A percentile compares a stretch with the other conserved stretches of the same genome.
Conservation (phyloP, 164 flowering plant species). For the Sedum album region DNA sequence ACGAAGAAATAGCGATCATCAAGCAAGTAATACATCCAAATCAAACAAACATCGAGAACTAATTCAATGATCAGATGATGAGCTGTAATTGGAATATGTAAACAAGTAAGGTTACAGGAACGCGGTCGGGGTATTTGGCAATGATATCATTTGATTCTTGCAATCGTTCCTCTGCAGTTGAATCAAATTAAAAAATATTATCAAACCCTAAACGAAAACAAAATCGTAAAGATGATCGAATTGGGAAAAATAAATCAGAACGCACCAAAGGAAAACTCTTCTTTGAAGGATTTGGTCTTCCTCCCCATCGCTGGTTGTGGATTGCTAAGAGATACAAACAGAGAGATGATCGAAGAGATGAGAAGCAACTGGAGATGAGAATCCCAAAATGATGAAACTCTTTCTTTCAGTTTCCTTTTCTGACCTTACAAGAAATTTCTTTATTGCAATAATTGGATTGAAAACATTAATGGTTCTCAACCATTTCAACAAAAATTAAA, state of each 20-base stretch:
- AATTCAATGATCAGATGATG: neutral
- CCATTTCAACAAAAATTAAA: too few species aligned
- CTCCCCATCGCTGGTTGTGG: conserved; percentile 32
- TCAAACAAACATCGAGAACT: neutral
- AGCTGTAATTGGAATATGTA: neutral
- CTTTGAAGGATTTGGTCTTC: conserved; percentile 46
- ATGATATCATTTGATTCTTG: conserved; percentile 61
- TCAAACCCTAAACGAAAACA: neutral
- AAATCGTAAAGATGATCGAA: neutral
- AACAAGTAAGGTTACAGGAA: conserved; percentile 43
- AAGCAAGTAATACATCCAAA: too few species aligned
- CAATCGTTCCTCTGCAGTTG: conserved; percentile 40
- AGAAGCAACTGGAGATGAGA: too few species aligned
- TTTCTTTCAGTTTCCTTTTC: too few species aligned
- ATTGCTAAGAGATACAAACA: too few species aligned
- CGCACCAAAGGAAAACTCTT: conserved; percentile 55
- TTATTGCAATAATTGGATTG: too few species aligned
- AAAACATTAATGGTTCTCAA: too few species aligned
- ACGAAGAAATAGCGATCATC: too few species aligned
- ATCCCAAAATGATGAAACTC: too few species aligned
- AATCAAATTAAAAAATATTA: neutral
- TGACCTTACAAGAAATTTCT: too few species aligned
- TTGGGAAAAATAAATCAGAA: neutral
- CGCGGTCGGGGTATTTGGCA: conserved; percentile 63
- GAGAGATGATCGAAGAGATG: too few species aligned